phyloP scores from a whole-genome alignment of 2,329 filamentous ascomycete species.

The Penicillium aurantiogriseum region DNA sequence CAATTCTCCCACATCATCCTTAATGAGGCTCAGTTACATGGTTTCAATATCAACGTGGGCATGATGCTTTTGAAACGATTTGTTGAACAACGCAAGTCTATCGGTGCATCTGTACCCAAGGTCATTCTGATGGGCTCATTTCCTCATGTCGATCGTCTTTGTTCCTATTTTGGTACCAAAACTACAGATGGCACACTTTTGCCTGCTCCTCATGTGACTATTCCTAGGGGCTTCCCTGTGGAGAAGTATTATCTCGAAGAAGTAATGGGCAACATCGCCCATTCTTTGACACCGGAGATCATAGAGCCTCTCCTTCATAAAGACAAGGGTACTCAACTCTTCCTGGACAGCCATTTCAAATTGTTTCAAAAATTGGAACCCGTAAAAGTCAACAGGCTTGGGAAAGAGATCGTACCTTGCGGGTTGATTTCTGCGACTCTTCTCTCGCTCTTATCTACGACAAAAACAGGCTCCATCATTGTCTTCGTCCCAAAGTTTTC shows the following conservation, averaged over 20 bases:
- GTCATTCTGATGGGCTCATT: slow-evolving; percentile 53
- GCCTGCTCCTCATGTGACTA: slow-evolving; percentile 42
- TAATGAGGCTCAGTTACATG: slow-evolving; percentile 53
- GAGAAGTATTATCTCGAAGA: slow-evolving; percentile 45
- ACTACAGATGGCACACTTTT: slow-evolving; percentile 29
- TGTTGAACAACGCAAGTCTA: slow-evolving; percentile 35
- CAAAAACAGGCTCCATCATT: slow-evolving; percentile 46
- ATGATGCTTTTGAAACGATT: slow-evolving; percentile 47
- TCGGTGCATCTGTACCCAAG: slow-evolving; percentile 40
- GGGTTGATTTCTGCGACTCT: slow-evolving; percentile 47
- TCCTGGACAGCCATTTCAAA: slow-evolving; percentile 11
- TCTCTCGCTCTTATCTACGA: slow-evolving; percentile 47
- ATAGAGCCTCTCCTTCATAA: slow-evolving; percentile 14
- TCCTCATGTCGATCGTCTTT: slow-evolving; percentile 46
- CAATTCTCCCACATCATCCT: slow-evolving; percentile 50
- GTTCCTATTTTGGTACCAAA: slow-evolving; percentile 43
- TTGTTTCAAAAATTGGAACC: background rate
- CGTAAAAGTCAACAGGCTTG: background rate
- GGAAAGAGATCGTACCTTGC: slow-evolving; percentile 30
- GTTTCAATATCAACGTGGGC: slow-evolving; percentile 47
- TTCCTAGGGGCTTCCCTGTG: slow-evolving; percentile 48
- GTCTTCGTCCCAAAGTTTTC: slow-evolving; percentile 50
- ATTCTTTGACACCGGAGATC: slow-evolving; percentile 21
- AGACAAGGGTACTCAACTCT: slow-evolving; percentile 9
- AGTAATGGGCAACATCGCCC: slow-evolving; percentile 33